Evolutionary conservation across 2,329 filamentous ascomycete genomes (phyloP).

Genomic region (Bertia moriformis): DNA sequence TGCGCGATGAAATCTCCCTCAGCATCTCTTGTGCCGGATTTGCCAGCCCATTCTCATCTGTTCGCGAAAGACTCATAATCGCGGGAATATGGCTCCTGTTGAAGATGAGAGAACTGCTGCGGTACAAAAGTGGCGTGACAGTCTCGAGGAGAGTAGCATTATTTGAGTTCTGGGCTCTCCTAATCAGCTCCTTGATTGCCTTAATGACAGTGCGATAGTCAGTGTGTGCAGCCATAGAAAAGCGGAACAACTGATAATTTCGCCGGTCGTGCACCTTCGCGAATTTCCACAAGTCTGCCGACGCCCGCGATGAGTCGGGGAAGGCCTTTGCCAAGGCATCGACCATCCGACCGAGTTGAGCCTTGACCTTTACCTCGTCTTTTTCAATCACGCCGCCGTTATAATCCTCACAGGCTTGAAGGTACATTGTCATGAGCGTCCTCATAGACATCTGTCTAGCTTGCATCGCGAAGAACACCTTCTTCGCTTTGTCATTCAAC

Average conservation of each 20-base stretch:
- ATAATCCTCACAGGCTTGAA: slow-evolving; percentile 46
- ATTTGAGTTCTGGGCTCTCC: slow-evolving; percentile 36
- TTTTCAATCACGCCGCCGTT: slow-evolving; percentile 43
- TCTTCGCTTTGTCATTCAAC: slow-evolving; percentile 43
- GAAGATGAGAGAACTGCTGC: slow-evolving; percentile 44
- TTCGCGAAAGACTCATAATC: slow-evolving; percentile 47
- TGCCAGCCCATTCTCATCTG: slow-evolving; percentile 41
- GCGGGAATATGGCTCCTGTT: slow-evolving; percentile 54
- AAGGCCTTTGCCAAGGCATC: slow-evolving; percentile 36
- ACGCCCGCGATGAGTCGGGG: slow-evolving; percentile 35
- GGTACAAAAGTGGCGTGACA: slow-evolving; percentile 40
- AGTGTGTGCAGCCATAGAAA: slow-evolving; percentile 45
- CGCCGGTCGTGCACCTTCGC: slow-evolving; percentile 50
- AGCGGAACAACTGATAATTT: slow-evolving; percentile 49
- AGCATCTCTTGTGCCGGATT: slow-evolving; percentile 47
- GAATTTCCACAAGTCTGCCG: slow-evolving; percentile 50
- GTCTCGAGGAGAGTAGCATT: slow-evolving; percentile 35
- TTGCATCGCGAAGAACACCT: slow-evolving; percentile 47
- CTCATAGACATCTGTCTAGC: slow-evolving; percentile 35
- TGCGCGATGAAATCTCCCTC: slow-evolving; percentile 46
- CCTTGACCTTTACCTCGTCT: slow-evolving; percentile 32
- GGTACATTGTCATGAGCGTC: slow-evolving; percentile 37
- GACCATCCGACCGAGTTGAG: slow-evolving; percentile 37
- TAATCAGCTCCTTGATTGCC: slow-evolving; percentile 48
- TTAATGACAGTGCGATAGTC: slow-evolving; percentile 52